Base-by-base conservation (phyloP, 2,329 filamentous ascomycete species). In the Colletotrichum tofieldiae region DNA sequence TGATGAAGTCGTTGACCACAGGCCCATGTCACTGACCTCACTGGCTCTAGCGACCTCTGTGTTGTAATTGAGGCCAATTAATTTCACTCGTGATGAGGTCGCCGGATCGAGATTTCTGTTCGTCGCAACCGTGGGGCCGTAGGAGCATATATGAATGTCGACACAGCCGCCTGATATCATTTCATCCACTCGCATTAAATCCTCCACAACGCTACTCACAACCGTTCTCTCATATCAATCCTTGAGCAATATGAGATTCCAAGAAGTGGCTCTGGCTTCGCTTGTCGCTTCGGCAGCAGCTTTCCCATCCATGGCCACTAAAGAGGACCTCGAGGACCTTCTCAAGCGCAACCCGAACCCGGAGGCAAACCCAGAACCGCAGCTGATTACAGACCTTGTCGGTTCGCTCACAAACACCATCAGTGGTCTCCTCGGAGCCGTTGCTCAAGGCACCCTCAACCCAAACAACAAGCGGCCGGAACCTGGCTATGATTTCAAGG, bases 401-500 rank as follows among this genome's bases (percentile, higher is more conserved):
- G 54, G 59, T 0, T 55, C 65, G 14, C 65, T 72, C 7, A 64
- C 54, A 3, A 51, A 67, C 7, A 72, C 49, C 20, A 59, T 72
- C 18, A 55, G 14, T 18, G 69, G 69, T 11, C 65, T 72, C 23
- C 69, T 72, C n/a, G 69, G 69, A 5, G 59, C 65, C 1, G 45
- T 72, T n/a, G 69, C 59, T 7, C 52, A 69, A 39, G 67, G 54
- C 20, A 32, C 45, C 9, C 43, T 72, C 32, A 55, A 69, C 14
- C 65, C 69, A 1, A 35, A 45, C 8, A 59, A 72, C 54, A 67
- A 55, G 2, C 69, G 65, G 1, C 69, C 69, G 2, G 65, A 72
- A 26, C 67, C 67, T 14, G 69, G 69, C 14, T 72, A 58, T 45
- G 69, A 72, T 0, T 69, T 72, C 1, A n/a, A 32, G 12, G 73